A percentile compares a stretch with the other conserved stretches of the same genome.
Conservation (phyloP, 1,284 basidiomycete genomes). For the Mycosarcoma mackinlayi region DNA sequence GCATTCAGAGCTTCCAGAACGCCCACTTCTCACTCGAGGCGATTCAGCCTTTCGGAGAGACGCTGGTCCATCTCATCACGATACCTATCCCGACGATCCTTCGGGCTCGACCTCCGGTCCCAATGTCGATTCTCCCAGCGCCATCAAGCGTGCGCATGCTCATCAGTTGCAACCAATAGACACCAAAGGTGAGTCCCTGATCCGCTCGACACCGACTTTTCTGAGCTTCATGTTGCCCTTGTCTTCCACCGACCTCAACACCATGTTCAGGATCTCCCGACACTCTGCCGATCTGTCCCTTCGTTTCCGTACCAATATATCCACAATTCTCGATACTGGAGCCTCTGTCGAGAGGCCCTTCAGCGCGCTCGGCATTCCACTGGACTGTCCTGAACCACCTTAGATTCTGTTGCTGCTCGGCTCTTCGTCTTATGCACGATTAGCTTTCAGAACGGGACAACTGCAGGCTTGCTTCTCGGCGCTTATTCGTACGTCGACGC, state of each 20-base stretch:
- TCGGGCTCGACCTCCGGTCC: neutral
- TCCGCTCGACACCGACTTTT: neutral
- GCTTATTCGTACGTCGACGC: too few species aligned
- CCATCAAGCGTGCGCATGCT: slow-evolving; percentile 23
- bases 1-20: slow-evolving; percentile 2
- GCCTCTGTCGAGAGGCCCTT: too few species aligned
- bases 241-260: slow-evolving; percentile 3
- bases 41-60: slow-evolving; percentile 23
- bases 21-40: slow-evolving; percentile 16
- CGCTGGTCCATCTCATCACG: neutral
- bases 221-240: slow-evolving; percentile 7
- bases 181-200: slow-evolving; percentile 47
- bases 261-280: too few species aligned
- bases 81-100: slow-evolving; percentile 9
- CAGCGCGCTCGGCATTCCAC: too few species aligned
- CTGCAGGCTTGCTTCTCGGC: too few species aligned
- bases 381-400: too few species aligned
- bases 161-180: slow-evolving; percentile 37
- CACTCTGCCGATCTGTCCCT: too few species aligned
- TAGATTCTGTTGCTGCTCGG: too few species aligned
- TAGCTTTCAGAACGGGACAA: too few species aligned
- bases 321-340: too few species aligned
- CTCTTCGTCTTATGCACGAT: too few species aligned
- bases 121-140: slow-evolving; percentile 16
- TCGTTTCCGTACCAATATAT: too few species aligned